Evolutionary conservation across 1,284 basidiomycete species (phyloP), one percentile per base, ranked within the genome.

Genomic region (Cryptococcus hybrid): DNA sequence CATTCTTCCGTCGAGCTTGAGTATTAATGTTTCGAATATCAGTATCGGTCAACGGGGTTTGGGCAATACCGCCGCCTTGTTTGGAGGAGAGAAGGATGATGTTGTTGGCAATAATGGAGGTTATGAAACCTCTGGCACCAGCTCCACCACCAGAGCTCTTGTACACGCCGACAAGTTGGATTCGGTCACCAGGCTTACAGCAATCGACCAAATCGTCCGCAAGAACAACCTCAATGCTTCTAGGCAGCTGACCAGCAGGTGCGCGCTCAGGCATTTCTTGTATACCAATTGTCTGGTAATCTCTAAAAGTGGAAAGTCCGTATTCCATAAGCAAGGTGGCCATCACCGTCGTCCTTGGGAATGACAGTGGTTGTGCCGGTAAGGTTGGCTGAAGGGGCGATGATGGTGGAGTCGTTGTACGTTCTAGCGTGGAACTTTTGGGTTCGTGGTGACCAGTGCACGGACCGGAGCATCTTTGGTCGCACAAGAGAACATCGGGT

Each of bases 251-350:
- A 35, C 96, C 96, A 18, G 96, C 89, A 15, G 96, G 96, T 7
- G 96, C 94, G 12, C 95, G 86, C 79, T 99, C 96, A 1, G 96
- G 96, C 95, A 99, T 99, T 75, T 99, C 96, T 78, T 99, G 96
- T 62, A 99, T 97, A 72, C 88, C 92, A 72, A 99, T 92, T 64
- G 92, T 87, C 79, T 99, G 96, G 79, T 98, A 91, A 79, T 99
- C 96, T 57, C 91, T 84, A 82, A 96, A 99, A 5, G 88, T 86
- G 70, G 90, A 92, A 62, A 89, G 82, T 9, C 96, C 96, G 73
- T 88, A 99, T 80, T 99, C 96, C 71, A 89, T 97, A 70, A 93
- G 85, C 49, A 99, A 81, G 5, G 71, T 88, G 86, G 2, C 92
- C 92, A 56, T 93, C 88, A 49, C 93, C 92, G 73, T 99, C 94